phyloP scores from a whole-genome alignment of 2,329 filamentous ascomycete species.

The Penicillium sp. region DNA sequence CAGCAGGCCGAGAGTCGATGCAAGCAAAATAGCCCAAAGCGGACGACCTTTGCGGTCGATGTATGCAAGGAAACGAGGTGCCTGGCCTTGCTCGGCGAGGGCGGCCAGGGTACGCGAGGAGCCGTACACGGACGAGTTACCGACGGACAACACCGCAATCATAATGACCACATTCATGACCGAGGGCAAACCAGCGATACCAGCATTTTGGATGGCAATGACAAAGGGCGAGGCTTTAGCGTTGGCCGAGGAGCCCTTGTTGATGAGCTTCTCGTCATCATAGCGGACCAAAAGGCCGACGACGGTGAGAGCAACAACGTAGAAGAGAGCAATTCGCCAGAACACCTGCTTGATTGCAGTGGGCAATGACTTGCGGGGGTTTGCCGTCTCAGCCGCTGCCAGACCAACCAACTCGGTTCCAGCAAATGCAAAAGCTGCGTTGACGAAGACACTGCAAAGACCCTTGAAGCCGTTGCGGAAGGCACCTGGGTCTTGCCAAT shows the following conservation, averaged over 20 bases:
- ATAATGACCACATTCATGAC: slow-evolving; percentile 96
- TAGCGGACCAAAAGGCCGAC: slow-evolving; percentile 79
- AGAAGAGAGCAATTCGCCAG: slow-evolving; percentile 89
- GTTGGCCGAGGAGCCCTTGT: slow-evolving; percentile 53
- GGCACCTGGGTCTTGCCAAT: slow-evolving; percentile 75
- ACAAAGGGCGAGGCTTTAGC: slow-evolving; percentile 83
- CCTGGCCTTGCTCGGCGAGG: slow-evolving; percentile 80
- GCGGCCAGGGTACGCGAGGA: slow-evolving; percentile 85
- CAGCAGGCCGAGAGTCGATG: slow-evolving; percentile 64
- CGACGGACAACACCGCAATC: slow-evolving; percentile 81
- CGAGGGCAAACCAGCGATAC: slow-evolving; percentile 72
- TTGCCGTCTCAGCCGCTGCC: slow-evolving; percentile 53
- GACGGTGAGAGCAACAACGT: slow-evolving; percentile 72
- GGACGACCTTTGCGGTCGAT: slow-evolving; percentile 78
- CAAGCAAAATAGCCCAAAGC: slow-evolving; percentile 63
- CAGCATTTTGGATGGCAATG: slow-evolving; percentile 80
- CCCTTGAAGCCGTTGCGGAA: slow-evolving; percentile 62
- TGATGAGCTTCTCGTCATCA: slow-evolving; percentile 58
- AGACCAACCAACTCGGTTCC: slow-evolving; percentile 59
- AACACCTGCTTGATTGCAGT: slow-evolving; percentile 90
- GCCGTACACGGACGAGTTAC: slow-evolving; percentile 86
- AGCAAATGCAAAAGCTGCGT: slow-evolving; percentile 57
- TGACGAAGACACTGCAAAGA: slow-evolving; percentile 59
- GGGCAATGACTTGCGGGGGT: slow-evolving; percentile 65
- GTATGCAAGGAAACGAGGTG: slow-evolving; percentile 69